Percentiles rank a stretch among this genome's conserved stretches.
These are phyloP conservation scores for Selenicereus undatus DNA, from an alignment of 148 eudicot species.

Conservation along the genomic window DNA sequence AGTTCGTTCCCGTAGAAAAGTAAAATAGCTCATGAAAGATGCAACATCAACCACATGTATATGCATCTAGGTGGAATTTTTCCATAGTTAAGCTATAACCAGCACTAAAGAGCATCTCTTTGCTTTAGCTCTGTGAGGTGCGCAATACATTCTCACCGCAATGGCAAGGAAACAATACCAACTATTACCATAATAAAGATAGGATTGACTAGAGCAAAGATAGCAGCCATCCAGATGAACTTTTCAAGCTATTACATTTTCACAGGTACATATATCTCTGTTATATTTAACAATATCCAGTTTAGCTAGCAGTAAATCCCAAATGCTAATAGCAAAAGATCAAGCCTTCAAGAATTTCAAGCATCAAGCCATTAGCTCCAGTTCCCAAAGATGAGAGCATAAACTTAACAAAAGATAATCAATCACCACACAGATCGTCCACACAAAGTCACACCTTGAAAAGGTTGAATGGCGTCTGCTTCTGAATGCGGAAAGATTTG, in stretches of 20 bases:
- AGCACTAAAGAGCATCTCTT: too few relatives aligned
- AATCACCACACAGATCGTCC: not conserved
- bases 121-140: too few relatives aligned
- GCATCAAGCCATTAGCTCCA: not conserved
- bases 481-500: slow-evolving; percentile 82
- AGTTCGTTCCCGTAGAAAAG: too few relatives aligned
- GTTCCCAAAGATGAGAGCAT: not conserved
- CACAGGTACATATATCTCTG: not conserved
- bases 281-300: not conserved
- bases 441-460: slow-evolving; percentile 59
- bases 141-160: not conserved
- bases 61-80: too few relatives aligned
- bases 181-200: not conserved
- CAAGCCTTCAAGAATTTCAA: not conserved
- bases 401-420: not conserved
- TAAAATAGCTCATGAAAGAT: too few relatives aligned
- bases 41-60: too few relatives aligned
- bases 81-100: too few relatives aligned
- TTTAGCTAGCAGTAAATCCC: not conserved
- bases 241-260: not conserved
- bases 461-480: slow-evolving; percentile 63
- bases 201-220: not conserved
- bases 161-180: not conserved
- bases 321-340: not conserved
- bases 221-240: not conserved